phyloP scores from a whole-genome alignment of 202 grass and related monocot species.

The Saccharum hybrid region DNA sequence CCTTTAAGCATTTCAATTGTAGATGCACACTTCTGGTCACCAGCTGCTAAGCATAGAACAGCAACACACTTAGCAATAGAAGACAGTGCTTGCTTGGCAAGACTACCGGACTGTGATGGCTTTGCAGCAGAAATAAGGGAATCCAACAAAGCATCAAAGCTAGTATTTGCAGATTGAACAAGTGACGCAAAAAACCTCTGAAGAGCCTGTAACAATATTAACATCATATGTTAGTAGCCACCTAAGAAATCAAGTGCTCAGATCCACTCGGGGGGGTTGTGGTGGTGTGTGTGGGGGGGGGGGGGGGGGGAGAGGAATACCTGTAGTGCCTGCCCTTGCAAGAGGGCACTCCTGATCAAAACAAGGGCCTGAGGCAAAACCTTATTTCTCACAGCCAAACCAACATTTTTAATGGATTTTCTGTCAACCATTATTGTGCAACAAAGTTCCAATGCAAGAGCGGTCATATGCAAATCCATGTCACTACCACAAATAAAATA shows the following conservation, averaged over 20 bases:
- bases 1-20: constrained; percentile 98
- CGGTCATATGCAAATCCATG: constrained; percentile 96
- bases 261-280: not conserved
- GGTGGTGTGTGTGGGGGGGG: no score
- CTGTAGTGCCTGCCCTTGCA: constrained; percentile 98
- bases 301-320: constrained; percentile 30
- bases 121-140: constrained; percentile 93
- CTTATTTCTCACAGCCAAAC: constrained; percentile 78
- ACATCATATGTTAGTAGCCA: constrained; percentile 36
- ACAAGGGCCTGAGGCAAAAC: constrained; percentile 96
- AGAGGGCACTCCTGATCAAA: constrained; percentile 91
- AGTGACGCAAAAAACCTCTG: constrained; percentile 94
- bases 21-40: constrained; percentile 91
- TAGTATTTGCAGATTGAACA: constrained; percentile 90
- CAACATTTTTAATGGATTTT: constrained; percentile 87
- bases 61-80: constrained; percentile 99
- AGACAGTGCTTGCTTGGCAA: constrained; percentile 91
- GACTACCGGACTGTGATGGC: constrained; percentile 83
- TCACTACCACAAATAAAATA: constrained; percentile 63
- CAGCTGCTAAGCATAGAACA: constrained; percentile 94
- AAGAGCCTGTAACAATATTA: constrained; percentile 66
- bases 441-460: constrained; percentile 96
- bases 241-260: constrained; percentile 26
- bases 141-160: constrained; percentile 85
- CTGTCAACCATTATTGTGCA: constrained; percentile 88